Conservation (phyloP, 345 rosid species). For the Syzygium aqueum region DNA sequence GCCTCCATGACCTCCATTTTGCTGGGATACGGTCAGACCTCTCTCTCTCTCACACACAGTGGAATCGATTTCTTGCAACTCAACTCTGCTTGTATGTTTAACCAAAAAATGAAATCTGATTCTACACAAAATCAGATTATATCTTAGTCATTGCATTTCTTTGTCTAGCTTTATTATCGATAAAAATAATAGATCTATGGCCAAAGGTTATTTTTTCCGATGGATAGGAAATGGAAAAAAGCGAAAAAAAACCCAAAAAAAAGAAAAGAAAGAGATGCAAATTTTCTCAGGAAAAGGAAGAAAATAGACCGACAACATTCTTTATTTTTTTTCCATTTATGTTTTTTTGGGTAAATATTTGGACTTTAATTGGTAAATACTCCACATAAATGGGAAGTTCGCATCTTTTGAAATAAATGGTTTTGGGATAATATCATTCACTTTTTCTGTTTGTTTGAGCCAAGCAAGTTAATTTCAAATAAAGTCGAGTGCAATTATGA, state of each 20-base stretch:
- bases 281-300: not conserved
- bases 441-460: not conserved
- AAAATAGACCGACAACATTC: not conserved
- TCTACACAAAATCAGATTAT: not conserved
- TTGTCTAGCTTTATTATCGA: not conserved
- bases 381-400: not conserved
- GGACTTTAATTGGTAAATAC: not conserved
- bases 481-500: not conserved
- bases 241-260: not conserved
- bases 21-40: conserved; percentile 61
- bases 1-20: conserved; percentile 83
- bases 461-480: not conserved
- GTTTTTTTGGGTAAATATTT: not conserved
- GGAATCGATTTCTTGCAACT: not conserved
- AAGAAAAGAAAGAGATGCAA: not conserved
- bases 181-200: not conserved
- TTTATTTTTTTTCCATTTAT: not conserved
- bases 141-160: not conserved
- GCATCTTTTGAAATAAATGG: not conserved
- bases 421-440: not conserved
- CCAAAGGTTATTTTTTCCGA: not conserved
- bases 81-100: not conserved
- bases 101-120: not conserved
- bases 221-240: not conserved
- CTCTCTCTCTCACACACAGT: not conserved